Evolutionary conservation across 495 filamentous ascomycete genomes (phyloP), one percentile per base, ranked within the genome.

Genomic region (Ascobolus immersus): DNA sequence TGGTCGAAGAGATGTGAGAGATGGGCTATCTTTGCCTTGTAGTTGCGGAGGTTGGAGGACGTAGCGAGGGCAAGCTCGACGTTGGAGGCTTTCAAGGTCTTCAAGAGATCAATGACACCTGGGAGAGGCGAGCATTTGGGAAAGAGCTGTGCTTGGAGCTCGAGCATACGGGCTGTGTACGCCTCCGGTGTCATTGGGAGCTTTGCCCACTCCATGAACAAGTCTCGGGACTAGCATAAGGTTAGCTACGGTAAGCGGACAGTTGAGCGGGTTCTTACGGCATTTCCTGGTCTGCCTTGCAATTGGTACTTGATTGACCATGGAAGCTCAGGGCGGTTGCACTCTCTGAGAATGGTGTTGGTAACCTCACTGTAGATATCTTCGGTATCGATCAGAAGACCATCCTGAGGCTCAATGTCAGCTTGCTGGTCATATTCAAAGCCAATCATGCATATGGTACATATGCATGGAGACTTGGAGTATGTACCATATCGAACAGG

Each of bases 401-500:
- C 86, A 50, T 96, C 86, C n/a, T n/a, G n/a, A n/a, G n/a, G n/a
- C n/a, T n/a, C n/a, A n/a, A n/a, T n/a, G n/a, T n/a, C n/a, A n/a
- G n/a, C n/a, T n/a, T n/a, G n/a, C n/a, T n/a, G n/a, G n/a, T n/a
- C n/a, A n/a, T n/a, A n/a, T n/a, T n/a, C n/a, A n/a, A n/a, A n/a
- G n/a, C n/a, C n/a, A n/a, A n/a, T n/a, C n/a, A n/a, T n/a, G n/a
- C n/a, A n/a, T n/a, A n/a, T n/a, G n/a, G n/a, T n/a, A n/a, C n/a
- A n/a, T n/a, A n/a, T n/a, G n/a, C n/a, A n/a, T n/a, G n/a, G n/a
- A n/a, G n/a, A n/a, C n/a, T n/a, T n/a, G n/a, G n/a, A n/a, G n/a
- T n/a, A n/a, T n/a, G n/a, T n/a, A n/a, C n/a, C 81, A 96, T 91
- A 61, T 96, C 86, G 49, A 99, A 99, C 37, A 99, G 71, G 55